phyloP scores from a whole-genome alignment of 805 yeast genomes.

The Lachancea sp. region DNA sequence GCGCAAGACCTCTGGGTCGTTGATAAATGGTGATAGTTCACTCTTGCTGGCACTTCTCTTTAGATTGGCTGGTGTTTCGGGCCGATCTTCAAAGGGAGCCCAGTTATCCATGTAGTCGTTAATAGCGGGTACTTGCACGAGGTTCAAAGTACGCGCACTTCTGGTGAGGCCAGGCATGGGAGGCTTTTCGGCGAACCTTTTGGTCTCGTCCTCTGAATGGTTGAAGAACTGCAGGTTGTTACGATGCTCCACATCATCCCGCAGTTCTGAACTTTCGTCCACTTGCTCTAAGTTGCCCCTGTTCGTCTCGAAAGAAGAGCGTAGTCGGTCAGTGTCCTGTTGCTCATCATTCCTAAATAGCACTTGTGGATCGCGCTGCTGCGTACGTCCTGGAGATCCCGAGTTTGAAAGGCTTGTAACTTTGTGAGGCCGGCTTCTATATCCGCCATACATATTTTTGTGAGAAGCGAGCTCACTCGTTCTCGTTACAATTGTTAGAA shows the following conservation, averaged over 20 bases:
- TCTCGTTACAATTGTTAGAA: too few species aligned
- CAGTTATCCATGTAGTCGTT: slow-evolving; percentile 23
- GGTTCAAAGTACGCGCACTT: slow-evolving; percentile 47
- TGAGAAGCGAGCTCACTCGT: neutral
- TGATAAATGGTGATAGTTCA: slow-evolving; percentile 30
- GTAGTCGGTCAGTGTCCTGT: neutral
- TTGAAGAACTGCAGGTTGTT: slow-evolving; percentile 14
- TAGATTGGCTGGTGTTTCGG: slow-evolving; percentile 17
- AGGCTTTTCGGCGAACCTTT: neutral
- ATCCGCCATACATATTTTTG: neutral
- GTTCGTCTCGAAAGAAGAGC: neutral
- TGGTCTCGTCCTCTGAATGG: neutral
- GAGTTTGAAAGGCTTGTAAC: neutral
- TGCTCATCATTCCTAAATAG: neutral
- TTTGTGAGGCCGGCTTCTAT: slow-evolving; percentile 2
- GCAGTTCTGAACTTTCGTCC: slow-evolving; percentile 6
- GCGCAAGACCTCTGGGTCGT: slow-evolving; percentile 19
- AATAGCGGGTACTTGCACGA: slow-evolving; percentile 31
- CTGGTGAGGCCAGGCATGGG: slow-evolving; percentile 38
- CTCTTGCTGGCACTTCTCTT: slow-evolving; percentile 27
- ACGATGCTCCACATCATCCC: slow-evolving; percentile 14
- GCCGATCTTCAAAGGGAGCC: slow-evolving; percentile 23
- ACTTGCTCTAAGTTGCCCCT: neutral
- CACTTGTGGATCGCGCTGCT: neutral
- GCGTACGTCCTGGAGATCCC: slow-evolving; percentile 1